These are phyloP conservation scores for Tilletia indica DNA, from an alignment of 1,284 basidiomycete genomes.

Conservation along the genomic window DNA sequence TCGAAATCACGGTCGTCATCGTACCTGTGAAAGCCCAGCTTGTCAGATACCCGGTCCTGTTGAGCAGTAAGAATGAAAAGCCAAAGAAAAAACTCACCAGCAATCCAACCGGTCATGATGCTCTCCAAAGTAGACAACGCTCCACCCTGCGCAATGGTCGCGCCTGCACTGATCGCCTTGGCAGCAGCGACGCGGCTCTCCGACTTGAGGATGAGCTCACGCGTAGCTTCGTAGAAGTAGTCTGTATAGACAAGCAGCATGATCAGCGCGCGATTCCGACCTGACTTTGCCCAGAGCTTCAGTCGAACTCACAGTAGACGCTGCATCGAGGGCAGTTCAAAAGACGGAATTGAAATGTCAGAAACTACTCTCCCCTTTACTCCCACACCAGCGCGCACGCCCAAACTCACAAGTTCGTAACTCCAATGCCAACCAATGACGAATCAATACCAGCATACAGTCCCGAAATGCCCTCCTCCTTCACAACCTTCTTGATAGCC, in stretches of 20 bases:
- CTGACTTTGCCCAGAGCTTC: too few relatives aligned
- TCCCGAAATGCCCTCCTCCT: conserved; percentile 78
- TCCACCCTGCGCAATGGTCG: conserved; percentile 46
- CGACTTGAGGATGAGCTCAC: conserved; percentile 52
- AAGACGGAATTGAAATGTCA: not conserved
- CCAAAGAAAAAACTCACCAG: conserved; percentile 62
- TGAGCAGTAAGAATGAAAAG: too few relatives aligned
- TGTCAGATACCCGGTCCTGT: too few relatives aligned
- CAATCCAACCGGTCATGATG: conserved; percentile 82
- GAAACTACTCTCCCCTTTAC: not conserved
- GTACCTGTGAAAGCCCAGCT: conserved; percentile 63
- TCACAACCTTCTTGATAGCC: conserved; percentile 71
- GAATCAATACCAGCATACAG: conserved; percentile 85
- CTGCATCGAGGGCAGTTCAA: not conserved
- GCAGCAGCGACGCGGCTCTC: conserved; percentile 57
- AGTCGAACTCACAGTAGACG: conserved; percentile 9
- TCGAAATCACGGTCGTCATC: conserved; percentile 83
- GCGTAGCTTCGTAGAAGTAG: conserved; percentile 56
- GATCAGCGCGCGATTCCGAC: too few relatives aligned
- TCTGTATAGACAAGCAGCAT: conserved; percentile 23
- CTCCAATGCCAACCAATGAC: conserved; percentile 82
- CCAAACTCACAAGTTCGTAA: conserved; percentile 73
- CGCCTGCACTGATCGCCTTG: conserved; percentile 61
- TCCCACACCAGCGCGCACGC: not conserved
- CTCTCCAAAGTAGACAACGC: conserved; percentile 78